Percentiles rank a stretch among this genome's conserved stretches.
phyloP scores from a whole-genome alignment of 768 basidiomycete species.

The Clitopilus passeckerianus region DNA sequence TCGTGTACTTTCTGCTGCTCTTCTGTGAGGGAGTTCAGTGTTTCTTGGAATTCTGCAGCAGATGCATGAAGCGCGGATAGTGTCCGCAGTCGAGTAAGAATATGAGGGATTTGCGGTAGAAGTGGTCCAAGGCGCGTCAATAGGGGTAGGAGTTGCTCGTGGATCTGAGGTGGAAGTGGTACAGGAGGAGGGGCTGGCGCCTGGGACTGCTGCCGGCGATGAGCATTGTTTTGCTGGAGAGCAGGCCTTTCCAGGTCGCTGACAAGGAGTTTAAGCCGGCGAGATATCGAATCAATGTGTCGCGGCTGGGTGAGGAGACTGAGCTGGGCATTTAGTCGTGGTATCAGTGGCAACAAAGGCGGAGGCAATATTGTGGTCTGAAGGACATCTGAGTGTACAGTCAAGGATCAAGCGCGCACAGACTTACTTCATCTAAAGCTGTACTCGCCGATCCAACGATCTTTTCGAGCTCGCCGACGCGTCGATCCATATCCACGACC shows the following conservation, averaged over 20 bases:
- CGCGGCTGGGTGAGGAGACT: slow-evolving; percentile 90
- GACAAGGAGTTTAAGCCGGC: slow-evolving; percentile 86
- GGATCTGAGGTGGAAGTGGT: slow-evolving; percentile 23
- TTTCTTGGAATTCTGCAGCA: slow-evolving; percentile 71
- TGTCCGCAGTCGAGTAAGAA: slow-evolving; percentile 84
- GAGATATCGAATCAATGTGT: slow-evolving; percentile 92
- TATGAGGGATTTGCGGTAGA: slow-evolving; percentile 82
- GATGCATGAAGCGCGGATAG: slow-evolving; percentile 78
- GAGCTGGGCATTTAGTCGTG: slow-evolving; percentile 80
- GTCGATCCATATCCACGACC: slow-evolving; percentile 73
- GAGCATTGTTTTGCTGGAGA: slow-evolving; percentile 40
- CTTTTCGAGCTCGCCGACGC: slow-evolving; percentile 81
- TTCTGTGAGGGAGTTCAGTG: slow-evolving; percentile 61
- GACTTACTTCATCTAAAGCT: slow-evolving; percentile 74
- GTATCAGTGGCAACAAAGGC: slow-evolving; percentile 78
- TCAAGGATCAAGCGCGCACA: neutral
- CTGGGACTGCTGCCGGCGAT: slow-evolving; percentile 41
- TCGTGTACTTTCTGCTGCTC: slow-evolving; percentile 65
- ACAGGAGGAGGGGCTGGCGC: slow-evolving; percentile 12
- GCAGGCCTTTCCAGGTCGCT: slow-evolving; percentile 88
- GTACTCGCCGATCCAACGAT: slow-evolving; percentile 78
- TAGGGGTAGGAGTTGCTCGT: slow-evolving; percentile 64
- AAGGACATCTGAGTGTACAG: neutral
- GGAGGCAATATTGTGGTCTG: slow-evolving; percentile 71
- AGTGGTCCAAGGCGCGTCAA: slow-evolving; percentile 67